Percentiles rank a stretch among this genome's conserved stretches.
Evolutionary conservation across 805 yeast genomes (phyloP).

Genomic region (Candida krabiensis): DNA sequence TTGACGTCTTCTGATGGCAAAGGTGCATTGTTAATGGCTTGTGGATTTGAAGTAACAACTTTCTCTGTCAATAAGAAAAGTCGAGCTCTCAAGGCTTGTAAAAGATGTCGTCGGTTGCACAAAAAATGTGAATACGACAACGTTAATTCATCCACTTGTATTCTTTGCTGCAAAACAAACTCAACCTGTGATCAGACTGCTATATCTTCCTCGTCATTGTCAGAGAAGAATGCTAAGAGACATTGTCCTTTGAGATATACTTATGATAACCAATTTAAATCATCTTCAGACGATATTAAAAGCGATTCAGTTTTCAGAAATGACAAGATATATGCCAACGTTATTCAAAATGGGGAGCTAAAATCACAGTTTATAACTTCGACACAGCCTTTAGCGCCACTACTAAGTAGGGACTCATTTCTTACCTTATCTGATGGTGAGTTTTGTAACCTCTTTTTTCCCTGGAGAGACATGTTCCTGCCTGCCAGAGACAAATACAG

Average conservation of each 20-base stretch:
- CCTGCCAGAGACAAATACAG: constrained; percentile 16
- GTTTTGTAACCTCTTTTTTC: constrained; percentile 29
- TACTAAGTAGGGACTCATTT: constrained; percentile 32
- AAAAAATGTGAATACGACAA: constrained; percentile 20
- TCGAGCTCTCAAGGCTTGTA: constrained; percentile 25
- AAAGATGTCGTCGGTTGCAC: constrained; percentile 26
- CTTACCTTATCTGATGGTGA: constrained; percentile 32
- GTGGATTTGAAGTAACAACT: constrained; percentile 15
- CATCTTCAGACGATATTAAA: not conserved
- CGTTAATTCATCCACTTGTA: constrained; percentile 12
- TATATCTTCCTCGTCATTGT: not conserved
- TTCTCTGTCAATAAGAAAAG: constrained; percentile 17
- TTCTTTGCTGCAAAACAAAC: constrained; percentile 13
- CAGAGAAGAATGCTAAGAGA: constrained; percentile 1
- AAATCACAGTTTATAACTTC: constrained; percentile 32
- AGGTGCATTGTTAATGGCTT: constrained; percentile 8
- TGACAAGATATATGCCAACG: constrained; percentile 28
- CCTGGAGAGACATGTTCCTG: constrained; percentile 30
- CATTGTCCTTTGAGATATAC: not conserved
- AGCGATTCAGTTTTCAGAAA: constrained; percentile 15
- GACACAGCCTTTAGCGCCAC: constrained; percentile 34
- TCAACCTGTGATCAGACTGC: constrained; percentile 8
- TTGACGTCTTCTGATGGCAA: no score
- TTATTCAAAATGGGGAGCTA: constrained; percentile 20
- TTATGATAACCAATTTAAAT: not conserved